Base-by-base conservation (phyloP, 352 stramenopile species). In the Globisporangium parvum region DNA sequence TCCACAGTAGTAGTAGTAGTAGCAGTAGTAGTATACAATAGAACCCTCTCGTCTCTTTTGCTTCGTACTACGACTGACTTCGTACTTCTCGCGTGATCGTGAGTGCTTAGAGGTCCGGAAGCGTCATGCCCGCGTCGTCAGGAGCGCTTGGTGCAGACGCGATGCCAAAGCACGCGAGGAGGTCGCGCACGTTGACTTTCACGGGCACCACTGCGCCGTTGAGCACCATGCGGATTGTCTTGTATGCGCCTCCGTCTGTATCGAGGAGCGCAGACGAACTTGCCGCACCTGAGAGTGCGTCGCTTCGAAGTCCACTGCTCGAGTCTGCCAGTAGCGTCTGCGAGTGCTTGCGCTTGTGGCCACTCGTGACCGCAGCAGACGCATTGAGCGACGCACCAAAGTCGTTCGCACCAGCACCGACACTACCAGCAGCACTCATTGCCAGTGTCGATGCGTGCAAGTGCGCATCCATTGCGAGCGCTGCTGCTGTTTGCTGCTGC, bases 171-270 rank as follows among this genome's bases (percentile, higher is more conserved):
- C 71, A 79, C 47, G 62, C 63, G 33, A 90, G 53, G 9, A 92
- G 59, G 55, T 92, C 80, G 33, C 67, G 67, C 24, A 90, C 73
- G 50, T 90, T 89, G 35, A 92, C 68, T 59, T 86, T 70, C 23
- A 92, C 73, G 0, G 82, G 59, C 21, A 92, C 80, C 23, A 90
- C 71, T 15, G 62, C 60, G 23, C 80, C 80, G 48, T 92, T 92
- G 23, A 92, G 47, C 3, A 90, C 50, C 77, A 92, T 90, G 28
- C 79, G 72, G 45, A 92, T 70, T 21, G 63, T 75, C 58, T 75
- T 77, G 59, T 90, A 92, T n/a, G 60, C 67, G 6, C 55, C 45
- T 26, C 76, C 51, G 17, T 51, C 35, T 33, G 44, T 17, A 12
- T 49, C 56, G 21, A 44, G 12, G 11, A 48, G 15, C 14, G 26